A percentile compares a stretch with the other conserved stretches of the same genome.
phyloP scores from a whole-genome alignment of 768 basidiomycete species.

The Galerina sulciceps region DNA sequence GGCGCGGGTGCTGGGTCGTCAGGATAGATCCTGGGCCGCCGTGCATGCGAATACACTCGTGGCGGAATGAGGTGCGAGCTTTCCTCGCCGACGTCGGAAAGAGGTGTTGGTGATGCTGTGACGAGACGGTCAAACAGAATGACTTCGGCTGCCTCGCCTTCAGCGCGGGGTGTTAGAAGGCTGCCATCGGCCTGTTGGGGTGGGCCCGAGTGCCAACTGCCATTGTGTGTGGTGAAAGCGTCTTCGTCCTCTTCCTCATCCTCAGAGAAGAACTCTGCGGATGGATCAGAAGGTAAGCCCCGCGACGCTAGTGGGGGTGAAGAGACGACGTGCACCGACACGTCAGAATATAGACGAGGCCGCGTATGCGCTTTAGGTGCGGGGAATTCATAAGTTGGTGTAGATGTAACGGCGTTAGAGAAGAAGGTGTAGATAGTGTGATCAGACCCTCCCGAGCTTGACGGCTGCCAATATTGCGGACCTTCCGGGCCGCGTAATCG shows the following conservation, averaged over 20 bases:
- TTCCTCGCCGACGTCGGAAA: constrained; percentile 10
- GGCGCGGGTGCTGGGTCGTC: constrained; percentile 4
- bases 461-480: constrained; percentile 43
- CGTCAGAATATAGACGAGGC: constrained; percentile 9
- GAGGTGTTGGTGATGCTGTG: constrained; percentile 15
- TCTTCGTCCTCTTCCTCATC: constrained; percentile 11
- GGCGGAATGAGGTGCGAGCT: neutral
- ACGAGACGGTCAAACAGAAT: constrained; percentile 19
- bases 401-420: constrained; percentile 43
- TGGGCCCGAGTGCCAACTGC: neutral
- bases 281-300: neutral
- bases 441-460: constrained; percentile 12
- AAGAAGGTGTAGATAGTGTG: constrained; percentile 51
- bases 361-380: constrained; percentile 18
- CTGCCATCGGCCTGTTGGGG: neutral
- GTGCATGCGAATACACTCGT: neutral
- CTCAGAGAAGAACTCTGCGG: neutral
- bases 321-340: constrained; percentile 4
- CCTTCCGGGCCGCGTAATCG: constrained; percentile 40
- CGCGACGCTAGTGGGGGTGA: neutral
- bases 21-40: neutral
- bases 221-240: neutral
- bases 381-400: constrained; percentile 35
- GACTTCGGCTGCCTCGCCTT: neutral
- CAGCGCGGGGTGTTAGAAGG: constrained; percentile 1